Base-by-base conservation (phyloP, 2,329 filamentous ascomycete genomes). In the Trichoderma sp. region DNA sequence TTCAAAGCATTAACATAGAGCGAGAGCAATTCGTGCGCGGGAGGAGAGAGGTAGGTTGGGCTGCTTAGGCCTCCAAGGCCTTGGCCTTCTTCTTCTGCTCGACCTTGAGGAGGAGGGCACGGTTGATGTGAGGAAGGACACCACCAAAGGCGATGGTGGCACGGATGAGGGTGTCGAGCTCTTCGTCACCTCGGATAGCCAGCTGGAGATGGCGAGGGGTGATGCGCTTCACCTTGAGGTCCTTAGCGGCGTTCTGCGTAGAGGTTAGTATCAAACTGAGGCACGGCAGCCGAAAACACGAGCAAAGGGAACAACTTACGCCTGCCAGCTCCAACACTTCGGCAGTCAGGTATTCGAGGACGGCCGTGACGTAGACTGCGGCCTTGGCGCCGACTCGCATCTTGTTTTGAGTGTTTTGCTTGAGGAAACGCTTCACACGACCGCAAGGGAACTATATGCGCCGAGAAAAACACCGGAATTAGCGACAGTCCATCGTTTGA, bases 221-320 rank as follows among this genome's bases (percentile, higher is more conserved):
- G 86, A 99, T 99, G 87, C 97, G 97, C 92, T 98, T 99, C 88
- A 98, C 97, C 88, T 98, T 99, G 84, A 98, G 93, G 86, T 99
- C 97, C 90, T 98, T 98, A 86, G 97, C 97, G 72, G 97, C 97
- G 85, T 99, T 99, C 91, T 93, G 81, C 59, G 45, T 21, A 67
- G 50, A 38, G 21, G 41, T 73, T 56, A 73, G 45, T n/a, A 79
- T 82, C 60, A 81, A 80, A 64, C 65, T 56, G 45, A 72, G 24
- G 21, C 31, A 38, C 12, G 29, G 74, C 66, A 69, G 14, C 68
- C 75, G 75, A 41, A 31, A 21, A 53, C 31, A 31, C 24, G 21
- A 31, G 33, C 31, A 24, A 8, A 29, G 65, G 64, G 75, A 63
- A 27, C 79, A 77, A 91, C 91, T 87, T 88, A 93, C 91, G 86